phyloP scores from a whole-genome alignment of 2,329 filamentous ascomycete species.

The Diaporthe longicolla region DNA sequence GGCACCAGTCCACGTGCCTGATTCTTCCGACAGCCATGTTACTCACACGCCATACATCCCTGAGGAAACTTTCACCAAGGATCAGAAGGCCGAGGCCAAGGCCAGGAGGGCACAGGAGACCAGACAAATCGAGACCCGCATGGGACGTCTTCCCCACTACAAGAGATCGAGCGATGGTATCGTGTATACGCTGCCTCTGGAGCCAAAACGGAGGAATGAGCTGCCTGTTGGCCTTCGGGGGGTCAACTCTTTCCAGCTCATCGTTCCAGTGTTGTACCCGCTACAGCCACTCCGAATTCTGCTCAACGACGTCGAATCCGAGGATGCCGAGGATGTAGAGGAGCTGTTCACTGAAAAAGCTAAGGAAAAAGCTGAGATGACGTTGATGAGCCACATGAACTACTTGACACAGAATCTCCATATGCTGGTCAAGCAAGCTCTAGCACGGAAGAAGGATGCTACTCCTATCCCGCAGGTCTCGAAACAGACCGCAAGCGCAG shows the following conservation, averaged over 20 bases:
- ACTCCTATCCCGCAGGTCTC: constrained; percentile 41
- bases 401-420: constrained; percentile 81
- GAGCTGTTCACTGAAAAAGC: constrained; percentile 74
- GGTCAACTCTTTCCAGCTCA: constrained; percentile 75
- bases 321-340: constrained; percentile 75
- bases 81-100: constrained; percentile 74
- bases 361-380: constrained; percentile 69
- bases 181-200: constrained; percentile 78
- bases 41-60: constrained; percentile 54
- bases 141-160: constrained; percentile 77
- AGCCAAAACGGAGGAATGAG: constrained; percentile 72
- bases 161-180: constrained; percentile 78
- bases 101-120: constrained; percentile 75
- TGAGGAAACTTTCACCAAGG: constrained; percentile 66
- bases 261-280: constrained; percentile 80
- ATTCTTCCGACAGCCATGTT: not conserved
- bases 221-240: constrained; percentile 73
- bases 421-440: constrained; percentile 70
- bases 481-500: constrained; percentile 43
- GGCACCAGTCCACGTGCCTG: not conserved
- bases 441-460: constrained; percentile 46
- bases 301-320: constrained; percentile 73
- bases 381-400: constrained; percentile 81
- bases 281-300: constrained; percentile 76
- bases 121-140: constrained; percentile 80